Percentiles rank a stretch among this genome's conserved stretches.
Evolutionary conservation across 176 grass and related monocot genomes (phyloP).

Genomic region (sorghum (Sorghum bicolor)): Sorghum_bicolor_NCBIv3 NC_012870.2:67525001-67525500

Average conservation of each 20-base stretch:
- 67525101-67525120: slow-evolving; percentile 90
- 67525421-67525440: background rate
- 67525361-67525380: slow-evolving; percentile 48
- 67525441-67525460: slow-evolving; percentile 46
- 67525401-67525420: slow-evolving; percentile 1
- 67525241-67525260: background rate
- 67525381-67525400: slow-evolving; percentile 19
- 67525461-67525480: slow-evolving; percentile 93
- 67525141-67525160: slow-evolving; percentile 91
- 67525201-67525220: slow-evolving; percentile 68
- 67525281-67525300: background rate
- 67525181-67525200: slow-evolving; percentile 82
- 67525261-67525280: background rate
- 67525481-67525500: slow-evolving; percentile 99
- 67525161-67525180: slow-evolving; percentile 89
- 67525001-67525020: slow-evolving; percentile 53
- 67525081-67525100: slow-evolving; percentile 42
- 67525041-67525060: background rate
- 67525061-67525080: background rate
- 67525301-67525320: slow-evolving; percentile 76
- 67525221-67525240: background rate
- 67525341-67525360: slow-evolving; percentile 83
- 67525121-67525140: slow-evolving; percentile 98
- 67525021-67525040: background rate
- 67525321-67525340: slow-evolving; percentile 93